phyloP scores from a whole-genome alignment of 2,329 filamentous ascomycete species.

The Tolypocladium guangdongense region DNA sequence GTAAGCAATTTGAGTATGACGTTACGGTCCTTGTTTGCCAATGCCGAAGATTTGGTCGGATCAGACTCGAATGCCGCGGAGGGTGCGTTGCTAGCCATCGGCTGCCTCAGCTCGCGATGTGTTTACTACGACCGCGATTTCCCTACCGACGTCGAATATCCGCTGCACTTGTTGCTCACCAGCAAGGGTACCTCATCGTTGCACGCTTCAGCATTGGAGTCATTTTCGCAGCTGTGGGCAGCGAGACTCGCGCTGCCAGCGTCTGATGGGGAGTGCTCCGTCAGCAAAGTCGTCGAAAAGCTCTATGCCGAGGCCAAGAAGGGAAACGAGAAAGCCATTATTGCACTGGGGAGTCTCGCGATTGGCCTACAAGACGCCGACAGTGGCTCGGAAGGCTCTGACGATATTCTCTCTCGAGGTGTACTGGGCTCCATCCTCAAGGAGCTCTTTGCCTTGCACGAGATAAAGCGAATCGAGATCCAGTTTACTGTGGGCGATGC shows the following conservation, averaged over 20 bases:
- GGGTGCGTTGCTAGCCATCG: constrained; percentile 34
- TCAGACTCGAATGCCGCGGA: constrained; percentile 34
- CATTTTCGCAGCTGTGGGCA: constrained; percentile 35
- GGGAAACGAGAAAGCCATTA: constrained; percentile 71
- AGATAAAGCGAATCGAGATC: constrained; percentile 74
- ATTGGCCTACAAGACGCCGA: constrained; percentile 41
- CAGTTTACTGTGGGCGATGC: constrained; percentile 90
- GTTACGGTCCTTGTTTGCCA: constrained; percentile 32
- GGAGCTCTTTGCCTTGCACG: constrained; percentile 65
- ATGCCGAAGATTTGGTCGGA: constrained; percentile 29
- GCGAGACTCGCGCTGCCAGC: constrained; percentile 28
- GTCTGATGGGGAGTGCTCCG: constrained; percentile 15
- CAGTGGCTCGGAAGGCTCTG: constrained; percentile 13
- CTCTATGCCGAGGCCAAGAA: constrained; percentile 62
- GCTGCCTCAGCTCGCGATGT: constrained; percentile 31
- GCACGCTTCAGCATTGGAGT: constrained; percentile 32
- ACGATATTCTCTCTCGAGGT: constrained; percentile 16
- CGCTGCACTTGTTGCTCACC: constrained; percentile 19
- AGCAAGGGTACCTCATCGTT: constrained; percentile 22
- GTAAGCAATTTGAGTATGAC: constrained; percentile 14
- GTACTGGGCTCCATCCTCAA: constrained; percentile 47
- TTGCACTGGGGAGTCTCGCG: constrained; percentile 67
- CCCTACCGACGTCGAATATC: constrained; percentile 16
- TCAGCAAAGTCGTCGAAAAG: constrained; percentile 44
- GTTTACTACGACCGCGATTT: constrained; percentile 29